Evolutionary conservation across 306 rosid species (phyloP).

Genomic region (Coriaria nepalensis): DNA sequence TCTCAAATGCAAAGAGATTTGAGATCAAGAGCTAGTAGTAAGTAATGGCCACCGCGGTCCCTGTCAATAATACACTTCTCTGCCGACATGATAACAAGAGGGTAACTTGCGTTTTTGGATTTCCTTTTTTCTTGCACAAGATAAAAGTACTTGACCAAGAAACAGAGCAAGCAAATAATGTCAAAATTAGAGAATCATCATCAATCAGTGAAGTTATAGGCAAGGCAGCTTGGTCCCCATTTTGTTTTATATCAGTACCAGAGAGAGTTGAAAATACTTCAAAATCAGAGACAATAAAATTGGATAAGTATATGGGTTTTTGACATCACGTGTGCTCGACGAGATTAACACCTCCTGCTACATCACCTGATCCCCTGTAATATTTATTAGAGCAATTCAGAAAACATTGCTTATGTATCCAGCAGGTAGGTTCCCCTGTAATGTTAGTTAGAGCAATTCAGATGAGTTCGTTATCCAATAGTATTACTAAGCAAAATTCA

Average conservation of each 20-base stretch:
- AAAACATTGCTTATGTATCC: too few relatives aligned
- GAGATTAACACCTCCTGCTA: too few relatives aligned
- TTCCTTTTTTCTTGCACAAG: slow-evolving; percentile 12
- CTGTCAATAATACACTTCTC: not conserved
- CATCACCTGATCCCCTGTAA: too few relatives aligned
- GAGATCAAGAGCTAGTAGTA: too few relatives aligned
- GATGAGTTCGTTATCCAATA: too few relatives aligned
- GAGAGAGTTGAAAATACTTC: slow-evolving; percentile 7
- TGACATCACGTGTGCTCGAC: not conserved
- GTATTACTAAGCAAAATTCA: too few relatives aligned
- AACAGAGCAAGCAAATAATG: slow-evolving; percentile 10
- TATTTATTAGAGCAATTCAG: too few relatives aligned
- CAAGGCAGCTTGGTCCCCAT: not conserved
- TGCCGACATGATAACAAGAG: slow-evolving; percentile 17
- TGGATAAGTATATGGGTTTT: slow-evolving; percentile 5
- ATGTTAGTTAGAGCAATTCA: too few relatives aligned
- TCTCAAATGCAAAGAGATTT: too few relatives aligned
- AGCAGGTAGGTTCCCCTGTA: too few relatives aligned
- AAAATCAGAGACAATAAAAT: slow-evolving; percentile 20
- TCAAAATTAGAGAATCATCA: slow-evolving; percentile 15
- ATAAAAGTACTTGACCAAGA: slow-evolving; percentile 18
- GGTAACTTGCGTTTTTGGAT: slow-evolving; percentile 26
- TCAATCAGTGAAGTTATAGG: slow-evolving; percentile 2
- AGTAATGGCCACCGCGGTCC: too few relatives aligned
- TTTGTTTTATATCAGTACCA: slow-evolving; percentile 1